phyloP scores from a whole-genome alignment of 1,139 yeast species.

The Lodderomyces beijingensis region DNA sequence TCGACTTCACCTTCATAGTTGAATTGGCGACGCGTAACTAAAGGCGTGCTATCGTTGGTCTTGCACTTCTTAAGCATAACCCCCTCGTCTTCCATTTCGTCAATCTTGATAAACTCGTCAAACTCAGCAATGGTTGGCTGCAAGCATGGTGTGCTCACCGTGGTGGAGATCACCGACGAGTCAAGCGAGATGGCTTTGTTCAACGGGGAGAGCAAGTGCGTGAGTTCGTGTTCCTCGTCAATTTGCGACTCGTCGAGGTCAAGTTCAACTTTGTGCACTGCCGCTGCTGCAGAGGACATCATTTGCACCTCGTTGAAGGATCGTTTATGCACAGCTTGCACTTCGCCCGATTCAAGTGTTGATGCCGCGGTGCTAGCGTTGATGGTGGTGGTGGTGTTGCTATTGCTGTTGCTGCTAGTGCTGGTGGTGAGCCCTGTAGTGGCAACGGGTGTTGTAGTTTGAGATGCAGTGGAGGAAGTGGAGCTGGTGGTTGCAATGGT shows the following conservation, averaged over 20 bases:
- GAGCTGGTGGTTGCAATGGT: neutral
- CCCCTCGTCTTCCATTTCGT: constrained; percentile 2
- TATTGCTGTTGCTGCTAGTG: neutral
- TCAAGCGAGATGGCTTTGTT: constrained; percentile 2
- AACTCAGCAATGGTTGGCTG: constrained; percentile 9
- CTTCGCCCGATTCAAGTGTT: constrained; percentile 25
- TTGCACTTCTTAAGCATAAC: neutral
- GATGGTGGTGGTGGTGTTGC: neutral
- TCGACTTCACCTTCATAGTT: constrained; percentile 10
- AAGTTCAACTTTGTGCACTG: neutral
- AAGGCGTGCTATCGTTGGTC: constrained; percentile 1
- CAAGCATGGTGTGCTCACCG: neutral
- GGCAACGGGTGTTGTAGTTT: constrained; percentile 2
- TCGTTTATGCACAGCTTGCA: constrained; percentile 29
- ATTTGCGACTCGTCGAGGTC: neutral
- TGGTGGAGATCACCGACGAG: constrained; percentile 1
- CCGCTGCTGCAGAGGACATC: neutral
- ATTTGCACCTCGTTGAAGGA: constrained; percentile 24
- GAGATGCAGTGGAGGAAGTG: neutral
- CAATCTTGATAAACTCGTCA: constrained; percentile 11
- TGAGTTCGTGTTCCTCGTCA: neutral
- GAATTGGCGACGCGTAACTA: constrained; percentile 3
- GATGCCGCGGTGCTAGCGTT: neutral
- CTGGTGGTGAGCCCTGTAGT: neutral
- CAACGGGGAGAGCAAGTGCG: neutral